Percentiles rank a stretch among this genome's conserved stretches.
phyloP scores from a whole-genome alignment of 257 asterid species.

The Plantago major region DNA sequence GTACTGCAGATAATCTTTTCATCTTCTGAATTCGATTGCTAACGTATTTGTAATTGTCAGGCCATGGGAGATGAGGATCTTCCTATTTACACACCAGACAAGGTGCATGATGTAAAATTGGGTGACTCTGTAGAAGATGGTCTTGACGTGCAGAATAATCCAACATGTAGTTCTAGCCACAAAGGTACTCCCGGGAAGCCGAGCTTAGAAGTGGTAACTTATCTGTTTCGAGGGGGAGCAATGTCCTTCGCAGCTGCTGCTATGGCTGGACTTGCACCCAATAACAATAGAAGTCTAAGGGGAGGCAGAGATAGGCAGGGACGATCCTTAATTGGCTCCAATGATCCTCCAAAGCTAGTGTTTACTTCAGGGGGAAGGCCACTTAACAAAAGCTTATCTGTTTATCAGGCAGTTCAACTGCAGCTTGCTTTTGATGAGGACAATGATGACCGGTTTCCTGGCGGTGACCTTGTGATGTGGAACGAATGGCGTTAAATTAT shows the following conservation, averaged over 20 bases:
- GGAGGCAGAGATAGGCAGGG: conserved; percentile 76
- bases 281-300: conserved; percentile 66
- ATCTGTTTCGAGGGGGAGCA: conserved; percentile 85
- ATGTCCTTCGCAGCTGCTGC: conserved; percentile 98
- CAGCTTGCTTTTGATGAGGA: conserved; percentile 84
- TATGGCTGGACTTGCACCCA: conserved; percentile 91
- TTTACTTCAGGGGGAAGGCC: conserved; percentile 85
- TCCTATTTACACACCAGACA: conserved; percentile 72
- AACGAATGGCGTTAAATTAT: too few species aligned
- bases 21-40: too few species aligned
- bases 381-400: conserved; percentile 67
- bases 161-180: conserved; percentile 74
- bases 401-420: conserved; percentile 86
- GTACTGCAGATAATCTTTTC: too few species aligned
- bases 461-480: conserved; percentile 77
- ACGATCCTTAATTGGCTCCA: conserved; percentile 49
- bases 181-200: conserved; percentile 32
- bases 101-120: conserved; percentile 86
- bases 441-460: conserved; percentile 68
- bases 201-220: conserved; percentile 72
- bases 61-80: conserved; percentile 64
- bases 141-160: conserved; percentile 55
- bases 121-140: conserved; percentile 66
- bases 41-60: conserved; percentile 36
- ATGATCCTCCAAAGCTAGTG: conserved; percentile 54